Percentiles rank a stretch among this genome's conserved stretches.
Conservation (phyloP, 169 alveolate genomes). For the Babesia divergens region DNA sequence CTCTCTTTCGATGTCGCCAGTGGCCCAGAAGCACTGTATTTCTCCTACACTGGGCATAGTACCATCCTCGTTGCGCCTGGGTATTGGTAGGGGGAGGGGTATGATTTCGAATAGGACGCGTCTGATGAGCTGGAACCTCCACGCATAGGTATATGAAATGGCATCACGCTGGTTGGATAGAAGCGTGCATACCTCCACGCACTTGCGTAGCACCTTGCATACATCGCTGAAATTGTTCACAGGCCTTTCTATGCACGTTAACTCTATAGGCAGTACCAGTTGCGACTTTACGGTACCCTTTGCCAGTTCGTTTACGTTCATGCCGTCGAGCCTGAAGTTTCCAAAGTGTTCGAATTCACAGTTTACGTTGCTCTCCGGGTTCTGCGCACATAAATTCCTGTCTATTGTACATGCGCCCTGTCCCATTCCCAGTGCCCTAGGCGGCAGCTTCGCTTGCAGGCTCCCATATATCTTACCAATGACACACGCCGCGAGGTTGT, state of each 20-base stretch:
- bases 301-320: slow-evolving; percentile 71
- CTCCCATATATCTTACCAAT: slow-evolving; percentile 45
- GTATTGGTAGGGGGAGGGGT: slow-evolving; percentile 58
- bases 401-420: slow-evolving; percentile 70
- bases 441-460: slow-evolving; percentile 56
- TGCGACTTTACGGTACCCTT: slow-evolving; percentile 65
- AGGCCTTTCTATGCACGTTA: slow-evolving; percentile 53
- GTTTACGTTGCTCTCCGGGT: slow-evolving; percentile 19
- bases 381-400: slow-evolving; percentile 40
- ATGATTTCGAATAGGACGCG: slow-evolving; percentile 49
- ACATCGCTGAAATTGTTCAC: slow-evolving; percentile 46
- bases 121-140: slow-evolving; percentile 62
- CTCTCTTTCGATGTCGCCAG: slow-evolving; percentile 36
- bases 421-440: slow-evolving; percentile 67
- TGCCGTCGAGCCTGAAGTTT: slow-evolving; percentile 74
- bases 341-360: slow-evolving; percentile 68
- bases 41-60: slow-evolving; percentile 11
- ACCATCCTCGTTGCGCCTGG: slow-evolving; percentile 31
- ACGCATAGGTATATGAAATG: slow-evolving; percentile 51
- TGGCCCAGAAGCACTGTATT: slow-evolving; percentile 45
- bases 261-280: slow-evolving; percentile 48
- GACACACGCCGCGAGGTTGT: slow-evolving; percentile 57
- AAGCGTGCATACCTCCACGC: slow-evolving; percentile 44
- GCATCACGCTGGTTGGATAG: slow-evolving; percentile 62
- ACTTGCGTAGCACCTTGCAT: slow-evolving; percentile 53